Percentiles rank a stretch among this genome's conserved stretches.
phyloP scores from a whole-genome alignment of 768 basidiomycete genomes.

The Amanita muscaria region DNA sequence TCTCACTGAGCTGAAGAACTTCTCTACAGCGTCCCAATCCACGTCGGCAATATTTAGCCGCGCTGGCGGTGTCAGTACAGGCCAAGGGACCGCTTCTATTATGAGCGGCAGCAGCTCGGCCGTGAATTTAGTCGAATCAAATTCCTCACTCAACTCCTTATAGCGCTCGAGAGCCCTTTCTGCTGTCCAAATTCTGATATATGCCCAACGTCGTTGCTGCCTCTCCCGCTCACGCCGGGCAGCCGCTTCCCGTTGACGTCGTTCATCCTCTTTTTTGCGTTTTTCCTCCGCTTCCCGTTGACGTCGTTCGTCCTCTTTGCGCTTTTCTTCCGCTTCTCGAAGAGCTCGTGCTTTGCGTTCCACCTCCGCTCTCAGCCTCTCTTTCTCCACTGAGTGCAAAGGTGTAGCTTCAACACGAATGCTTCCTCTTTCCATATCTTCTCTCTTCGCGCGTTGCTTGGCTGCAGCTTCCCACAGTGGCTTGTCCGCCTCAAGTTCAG shows the following conservation, averaged over 20 bases:
- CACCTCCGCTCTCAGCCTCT: background rate
- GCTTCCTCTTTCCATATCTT: slow-evolving; percentile 14
- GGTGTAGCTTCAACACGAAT: background rate
- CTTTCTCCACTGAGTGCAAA: background rate
- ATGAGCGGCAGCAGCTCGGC: slow-evolving; percentile 41
- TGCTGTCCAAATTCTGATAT: slow-evolving; percentile 57
- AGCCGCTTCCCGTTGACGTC: slow-evolving; percentile 24
- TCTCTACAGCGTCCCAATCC: slow-evolving; percentile 62
- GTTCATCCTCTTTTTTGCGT: slow-evolving; percentile 20
- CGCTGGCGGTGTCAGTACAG: slow-evolving; percentile 48
- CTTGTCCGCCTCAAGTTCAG: slow-evolving; percentile 54
- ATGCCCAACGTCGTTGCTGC: slow-evolving; percentile 43
- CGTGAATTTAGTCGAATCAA: slow-evolving; percentile 54
- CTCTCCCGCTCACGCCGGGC: slow-evolving; percentile 31
- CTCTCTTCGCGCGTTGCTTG: slow-evolving; percentile 30
- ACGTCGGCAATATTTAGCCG: slow-evolving; percentile 54
- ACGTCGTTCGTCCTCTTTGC: no score
- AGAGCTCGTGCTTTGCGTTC: slow-evolving; percentile 13
- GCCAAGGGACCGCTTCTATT: slow-evolving; percentile 69
- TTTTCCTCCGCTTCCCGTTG: slow-evolving; percentile 20
- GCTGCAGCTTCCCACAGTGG: slow-evolving; percentile 55
- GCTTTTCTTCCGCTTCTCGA: no score
- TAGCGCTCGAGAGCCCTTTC: slow-evolving; percentile 67
- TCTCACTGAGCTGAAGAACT: slow-evolving; percentile 53
- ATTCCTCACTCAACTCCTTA: slow-evolving; percentile 46